Base-by-base conservation (phyloP, 208 protist species). In the Strigomonas culicis region DNA sequence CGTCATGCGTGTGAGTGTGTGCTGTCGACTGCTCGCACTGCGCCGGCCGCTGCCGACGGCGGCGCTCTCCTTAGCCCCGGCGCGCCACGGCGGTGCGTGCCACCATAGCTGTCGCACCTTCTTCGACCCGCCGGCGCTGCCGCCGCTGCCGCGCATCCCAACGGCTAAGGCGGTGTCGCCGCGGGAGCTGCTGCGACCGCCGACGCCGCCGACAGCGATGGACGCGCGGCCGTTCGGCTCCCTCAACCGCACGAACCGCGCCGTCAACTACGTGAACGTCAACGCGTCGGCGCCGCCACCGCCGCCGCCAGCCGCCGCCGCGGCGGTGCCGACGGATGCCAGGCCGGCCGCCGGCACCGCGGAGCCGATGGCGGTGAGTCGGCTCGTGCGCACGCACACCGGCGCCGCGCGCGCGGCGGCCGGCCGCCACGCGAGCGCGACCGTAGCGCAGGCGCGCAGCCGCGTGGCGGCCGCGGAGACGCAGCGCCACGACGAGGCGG, bases 141-240 rank as follows among this genome's bases (percentile, higher is more conserved):
- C n/a, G n/a, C n/a, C n/a, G n/a, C n/a, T n/a, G n/a, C n/a, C n/a
- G n/a, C n/a, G n/a, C n/a, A n/a, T n/a, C n/a, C 51, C 46, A 41
- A 53, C 59, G 11, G 41, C 66, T 1, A 57, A 72, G 27, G 70
- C 43, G 19, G 52, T 71, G 21, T 75, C 75, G 2, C 79, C 86
- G 31, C 59, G 84, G 6, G 59, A 70, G 22, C 47, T 41, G n/a
- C 57, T 87, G 27, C 81, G 77, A 1, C 75, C 76, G 11, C 66
- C 70, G 6, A 41, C 79, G 13, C 70, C 77, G 58, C 82, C 80
- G 15, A 68, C 68, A 10, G 86, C 84, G 4, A 60, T 72, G 0
- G 86, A 92, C 55, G 82, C 82, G 13, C 76, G 66, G 55, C 80
- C 86, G 2, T 92, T 89, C 47, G 80, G 75, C 41, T 71, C 59